A percentile compares a stretch with the other conserved stretches of the same genome.
Evolutionary conservation across 257 asterid species (phyloP).

Genomic region (Penstemon davidsonii): DNA sequence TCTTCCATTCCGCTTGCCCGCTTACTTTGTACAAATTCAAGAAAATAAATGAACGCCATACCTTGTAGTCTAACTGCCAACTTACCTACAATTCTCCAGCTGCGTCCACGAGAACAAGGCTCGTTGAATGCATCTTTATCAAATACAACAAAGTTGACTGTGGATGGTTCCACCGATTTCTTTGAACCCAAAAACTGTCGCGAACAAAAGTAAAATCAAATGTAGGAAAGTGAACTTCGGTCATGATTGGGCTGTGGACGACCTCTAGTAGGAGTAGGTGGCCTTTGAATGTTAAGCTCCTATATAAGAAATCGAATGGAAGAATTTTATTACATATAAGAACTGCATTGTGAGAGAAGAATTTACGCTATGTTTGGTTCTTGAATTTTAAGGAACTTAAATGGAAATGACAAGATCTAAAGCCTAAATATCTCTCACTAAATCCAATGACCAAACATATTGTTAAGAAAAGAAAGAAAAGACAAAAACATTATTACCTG

Average conservation of each 20-base stretch:
- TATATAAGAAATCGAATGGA: constrained; percentile 12
- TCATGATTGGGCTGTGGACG: constrained; percentile 94
- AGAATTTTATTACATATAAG: not conserved
- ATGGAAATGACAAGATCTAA: no score
- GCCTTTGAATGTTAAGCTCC: constrained; percentile 99
- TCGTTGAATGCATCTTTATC: constrained; percentile 14
- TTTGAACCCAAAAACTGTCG: constrained; percentile 1
- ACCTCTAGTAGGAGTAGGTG: constrained; percentile 97
- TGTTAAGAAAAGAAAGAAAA: not conserved
- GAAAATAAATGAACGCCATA: constrained; percentile 18
- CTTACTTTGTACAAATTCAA: constrained; percentile 26
- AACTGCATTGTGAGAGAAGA: not conserved
- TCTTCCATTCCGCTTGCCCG: constrained; percentile 8
- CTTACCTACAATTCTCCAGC: constrained; percentile 21
- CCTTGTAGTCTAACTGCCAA: constrained; percentile 13
- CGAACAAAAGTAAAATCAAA: constrained; percentile 37
- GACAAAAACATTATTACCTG: constrained; percentile 50
- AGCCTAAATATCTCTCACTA: no score
- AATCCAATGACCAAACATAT: not conserved
- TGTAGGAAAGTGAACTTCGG: constrained; percentile 88
- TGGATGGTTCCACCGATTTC: constrained; percentile 10
- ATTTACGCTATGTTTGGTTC: not conserved
- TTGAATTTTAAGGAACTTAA: no score
- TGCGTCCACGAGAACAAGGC: constrained; percentile 30
- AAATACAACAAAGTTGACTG: constrained; percentile 29